These are phyloP conservation scores for Theileria orientalis DNA, from an alignment of 169 alveolate species.

Conservation along the genomic window DNA sequence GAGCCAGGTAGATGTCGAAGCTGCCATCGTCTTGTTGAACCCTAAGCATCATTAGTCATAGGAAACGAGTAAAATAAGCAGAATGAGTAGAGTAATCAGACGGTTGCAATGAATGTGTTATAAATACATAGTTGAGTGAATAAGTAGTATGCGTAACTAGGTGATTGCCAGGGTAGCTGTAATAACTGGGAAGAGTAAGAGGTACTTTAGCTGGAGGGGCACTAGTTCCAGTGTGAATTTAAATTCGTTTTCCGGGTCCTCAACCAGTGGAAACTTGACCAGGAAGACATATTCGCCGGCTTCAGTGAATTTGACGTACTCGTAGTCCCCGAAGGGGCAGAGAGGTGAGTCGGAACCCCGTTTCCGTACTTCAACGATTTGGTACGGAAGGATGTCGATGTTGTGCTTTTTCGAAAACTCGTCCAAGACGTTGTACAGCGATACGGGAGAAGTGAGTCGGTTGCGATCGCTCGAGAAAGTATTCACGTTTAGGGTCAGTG, in stretches of 20 bases:
- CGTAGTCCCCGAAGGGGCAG: background rate
- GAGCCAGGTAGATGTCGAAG: no score
- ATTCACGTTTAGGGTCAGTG: background rate
- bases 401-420: conserved; percentile 22
- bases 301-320: background rate
- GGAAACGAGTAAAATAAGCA: no score
- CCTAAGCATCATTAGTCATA: no score
- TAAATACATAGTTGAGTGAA: no score
- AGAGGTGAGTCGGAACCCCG: background rate
- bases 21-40: no score
- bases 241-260: background rate
- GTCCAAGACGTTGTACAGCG: conserved; percentile 35
- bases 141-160: no score
- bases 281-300: conserved; percentile 20
- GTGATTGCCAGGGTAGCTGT: no score
- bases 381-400: conserved; percentile 44
- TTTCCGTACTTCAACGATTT: conserved; percentile 5
- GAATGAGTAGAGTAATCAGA: no score
- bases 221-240: conserved; percentile 13
- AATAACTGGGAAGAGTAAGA: no score
- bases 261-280: conserved; percentile 4
- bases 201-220: no score
- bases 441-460: conserved; percentile 20
- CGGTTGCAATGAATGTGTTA: no score
- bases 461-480: conserved; percentile 11